Evolutionary conservation across 2,329 filamentous ascomycete species (phyloP), one percentile per base, ranked within the genome.

Genomic region (Ceratocystis colombiana): DNA sequence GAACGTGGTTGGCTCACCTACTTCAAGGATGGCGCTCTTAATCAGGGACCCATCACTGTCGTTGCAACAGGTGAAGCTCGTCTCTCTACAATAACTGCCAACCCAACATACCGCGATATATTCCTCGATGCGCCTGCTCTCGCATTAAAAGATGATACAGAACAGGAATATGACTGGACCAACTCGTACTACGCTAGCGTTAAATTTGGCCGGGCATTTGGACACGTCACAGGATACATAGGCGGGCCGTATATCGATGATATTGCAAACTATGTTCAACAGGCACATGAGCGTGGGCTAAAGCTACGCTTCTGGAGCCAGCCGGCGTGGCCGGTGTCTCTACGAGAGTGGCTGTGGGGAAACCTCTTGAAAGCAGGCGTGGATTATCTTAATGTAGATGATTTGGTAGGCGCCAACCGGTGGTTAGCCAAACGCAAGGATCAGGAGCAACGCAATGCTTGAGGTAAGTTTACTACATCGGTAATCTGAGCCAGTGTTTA

Each of bases 121-220:
- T 88, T 88, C 73, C 86, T 84, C 71, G 87, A 89, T 70, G 86
- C 86, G 0, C 85, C 85, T 0, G 76, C 88, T 0, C 73, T 78
- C 65, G 71, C 75, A 71, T 71, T 79, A 2, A 25, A 55, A 2
- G 5, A 62, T 10, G 64, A 68, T 8, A 68, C 72, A 1, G 68
- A 69, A 6, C 71, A 70, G 7, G 44, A 48, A 0, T 87, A 80
- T 74, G 78, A 79, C 71, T 67, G 71, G 1, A 74, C 75, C 20
- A 89, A 88, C 72, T 87, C 84, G 2, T 86, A 84, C 74, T 89
- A 88, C 73, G 84, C 86, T 22, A 86, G 82, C 61, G 79, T 80
- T 2, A 79, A 82, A 17, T 86, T 89, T 71, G 74, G 73, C n/a
- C 71, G 73, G 2, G 73, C 79, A 0, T 77, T 89, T 12, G 87